Evolutionary conservation across 345 rosid species (phyloP).

Genomic region (Bruguiera gymnorhiza): DNA sequence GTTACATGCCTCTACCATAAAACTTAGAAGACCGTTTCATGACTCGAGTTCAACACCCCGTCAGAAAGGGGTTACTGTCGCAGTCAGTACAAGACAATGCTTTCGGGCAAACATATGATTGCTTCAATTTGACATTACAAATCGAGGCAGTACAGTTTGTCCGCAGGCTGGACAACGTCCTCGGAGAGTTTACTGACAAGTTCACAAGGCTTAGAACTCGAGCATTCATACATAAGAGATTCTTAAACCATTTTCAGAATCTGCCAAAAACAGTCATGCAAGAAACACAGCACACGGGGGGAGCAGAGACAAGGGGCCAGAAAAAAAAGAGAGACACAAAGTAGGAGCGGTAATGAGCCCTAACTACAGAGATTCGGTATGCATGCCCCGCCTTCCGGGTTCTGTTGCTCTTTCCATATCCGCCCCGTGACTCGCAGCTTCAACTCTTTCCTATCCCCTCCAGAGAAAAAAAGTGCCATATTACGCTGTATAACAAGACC

Average conservation of each 20-base stretch:
- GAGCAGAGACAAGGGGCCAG: background rate
- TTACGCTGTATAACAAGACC: conserved; percentile 84
- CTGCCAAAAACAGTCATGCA: conserved; percentile 1
- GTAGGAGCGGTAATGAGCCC: background rate
- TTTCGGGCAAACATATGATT: too few species aligned
- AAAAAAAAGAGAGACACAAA: background rate
- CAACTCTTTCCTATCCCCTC: conserved; percentile 91
- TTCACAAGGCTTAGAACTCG: conserved; percentile 6
- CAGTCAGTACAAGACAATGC: too few species aligned
- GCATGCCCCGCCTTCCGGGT: conserved; percentile 76
- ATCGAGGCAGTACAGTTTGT: background rate
- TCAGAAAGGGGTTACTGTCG: too few species aligned
- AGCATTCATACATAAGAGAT: conserved; percentile 2
- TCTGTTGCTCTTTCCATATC: conserved; percentile 95
- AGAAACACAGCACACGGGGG: conserved; percentile 6
- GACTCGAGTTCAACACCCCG: too few species aligned
- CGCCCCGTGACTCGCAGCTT: conserved; percentile 89
- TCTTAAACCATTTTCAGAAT: conserved; percentile 4
- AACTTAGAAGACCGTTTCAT: too few species aligned
- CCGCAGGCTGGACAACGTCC: background rate
- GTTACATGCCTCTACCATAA: too few species aligned
- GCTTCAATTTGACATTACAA: background rate
- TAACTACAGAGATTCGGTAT: conserved; percentile 86
- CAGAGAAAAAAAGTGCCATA: conserved; percentile 96
- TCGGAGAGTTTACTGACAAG: conserved; percentile 6